Percentiles rank a stretch among this genome's conserved stretches.
Evolutionary conservation across 768 basidiomycete species (phyloP).

Genomic region (Pulveroboletus sp.): DNA sequence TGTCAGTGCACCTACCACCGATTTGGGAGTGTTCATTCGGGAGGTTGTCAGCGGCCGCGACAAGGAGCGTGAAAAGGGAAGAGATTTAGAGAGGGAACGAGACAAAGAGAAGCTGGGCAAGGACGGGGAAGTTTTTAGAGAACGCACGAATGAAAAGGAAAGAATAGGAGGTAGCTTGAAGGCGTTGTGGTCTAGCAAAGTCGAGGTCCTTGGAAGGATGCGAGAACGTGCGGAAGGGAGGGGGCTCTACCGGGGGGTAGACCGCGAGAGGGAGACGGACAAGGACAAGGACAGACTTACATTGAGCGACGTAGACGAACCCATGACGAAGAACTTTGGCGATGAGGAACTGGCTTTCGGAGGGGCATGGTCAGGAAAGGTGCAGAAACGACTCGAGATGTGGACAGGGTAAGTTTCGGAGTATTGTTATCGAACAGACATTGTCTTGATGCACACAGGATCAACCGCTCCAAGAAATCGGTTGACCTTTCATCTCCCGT

Average conservation of each 20-base stretch:
- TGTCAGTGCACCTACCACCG: constrained; percentile 44
- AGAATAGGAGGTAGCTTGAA: constrained; percentile 30
- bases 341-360: constrained; percentile 32
- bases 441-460: constrained; percentile 20
- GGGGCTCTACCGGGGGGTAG: constrained; percentile 6
- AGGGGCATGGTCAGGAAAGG: constrained; percentile 38
- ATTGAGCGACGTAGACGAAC: constrained; percentile 30
- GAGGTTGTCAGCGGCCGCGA: constrained; percentile 34
- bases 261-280: constrained; percentile 29
- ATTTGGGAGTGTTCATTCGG: constrained; percentile 50
- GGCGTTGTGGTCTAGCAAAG: constrained; percentile 31
- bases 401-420: constrained; percentile 41
- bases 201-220: constrained; percentile 25
- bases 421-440: background rate
- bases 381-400: constrained; percentile 45
- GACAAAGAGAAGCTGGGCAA: constrained; percentile 36
- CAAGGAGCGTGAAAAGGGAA: constrained; percentile 33
- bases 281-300: constrained; percentile 22
- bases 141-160: constrained; percentile 33
- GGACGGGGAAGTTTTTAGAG: constrained; percentile 32
- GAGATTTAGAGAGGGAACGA: constrained; percentile 28
- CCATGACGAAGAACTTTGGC: constrained; percentile 15
- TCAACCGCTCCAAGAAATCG: constrained; percentile 32
- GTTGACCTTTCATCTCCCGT: constrained; percentile 24
- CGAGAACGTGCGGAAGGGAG: constrained; percentile 27